These are phyloP conservation scores for Pseudogymnoascus sp. DNA, from an alignment of 2,329 filamentous ascomycete genomes.

Conservation along the genomic window DNA sequence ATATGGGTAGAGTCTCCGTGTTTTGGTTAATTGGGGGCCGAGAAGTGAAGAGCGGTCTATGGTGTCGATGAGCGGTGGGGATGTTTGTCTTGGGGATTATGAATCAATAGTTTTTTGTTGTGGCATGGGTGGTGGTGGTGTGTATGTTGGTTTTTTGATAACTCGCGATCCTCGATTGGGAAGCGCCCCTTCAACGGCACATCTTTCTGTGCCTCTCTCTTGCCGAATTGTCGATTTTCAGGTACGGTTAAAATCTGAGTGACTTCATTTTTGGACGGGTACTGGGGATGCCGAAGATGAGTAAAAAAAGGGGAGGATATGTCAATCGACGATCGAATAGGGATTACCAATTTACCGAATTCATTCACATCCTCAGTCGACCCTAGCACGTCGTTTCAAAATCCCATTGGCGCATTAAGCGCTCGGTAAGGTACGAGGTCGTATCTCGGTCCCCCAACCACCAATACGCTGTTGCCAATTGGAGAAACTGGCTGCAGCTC, in stretches of 20 bases:
- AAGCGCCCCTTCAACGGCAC: neutral
- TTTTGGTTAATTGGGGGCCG: neutral
- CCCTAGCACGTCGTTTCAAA: neutral
- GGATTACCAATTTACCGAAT: neutral
- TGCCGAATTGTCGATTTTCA: neutral
- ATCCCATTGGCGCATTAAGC: neutral
- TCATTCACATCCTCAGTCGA: neutral
- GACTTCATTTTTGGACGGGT: neutral
- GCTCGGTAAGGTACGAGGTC: neutral
- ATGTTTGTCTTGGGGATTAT: neutral
- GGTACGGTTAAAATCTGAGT: neutral
- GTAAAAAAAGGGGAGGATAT: neutral
- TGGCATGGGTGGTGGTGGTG: neutral
- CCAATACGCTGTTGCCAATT: neutral
- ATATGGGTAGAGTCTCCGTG: neutral
- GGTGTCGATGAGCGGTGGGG: neutral
- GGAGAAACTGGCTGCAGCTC: neutral
- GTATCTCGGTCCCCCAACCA: neutral
- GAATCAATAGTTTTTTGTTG: neutral
- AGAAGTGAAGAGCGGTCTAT: neutral
- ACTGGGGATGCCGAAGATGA: neutral
- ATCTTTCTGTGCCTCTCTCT: neutral
- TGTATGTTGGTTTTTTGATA: neutral
- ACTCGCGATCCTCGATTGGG: neutral
- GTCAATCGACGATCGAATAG: neutral